These are phyloP conservation scores for Podospora bellae-mahoneyi DNA, from an alignment of 495 filamentous ascomycete species.

Conservation along the genomic window DNA sequence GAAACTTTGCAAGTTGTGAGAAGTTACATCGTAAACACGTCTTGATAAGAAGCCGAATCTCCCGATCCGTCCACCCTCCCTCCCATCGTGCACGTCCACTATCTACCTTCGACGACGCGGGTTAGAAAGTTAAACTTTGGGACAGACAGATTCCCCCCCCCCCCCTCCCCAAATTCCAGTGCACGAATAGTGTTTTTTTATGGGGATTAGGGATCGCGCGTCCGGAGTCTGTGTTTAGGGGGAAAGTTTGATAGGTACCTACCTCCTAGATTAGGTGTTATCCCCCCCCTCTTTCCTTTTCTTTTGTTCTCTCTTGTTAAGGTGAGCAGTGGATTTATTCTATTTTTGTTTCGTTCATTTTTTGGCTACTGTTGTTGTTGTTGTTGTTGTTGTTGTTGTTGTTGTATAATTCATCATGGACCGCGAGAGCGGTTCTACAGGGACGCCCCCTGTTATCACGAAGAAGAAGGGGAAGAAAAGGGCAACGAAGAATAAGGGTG, in stretches of 20 bases:
- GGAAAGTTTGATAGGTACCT: background rate
- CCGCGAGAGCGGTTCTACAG: too few relatives aligned
- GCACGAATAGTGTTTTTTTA: background rate
- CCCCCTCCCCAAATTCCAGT: background rate
- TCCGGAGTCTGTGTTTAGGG: background rate
- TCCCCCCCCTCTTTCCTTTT: background rate
- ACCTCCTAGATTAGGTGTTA: background rate
- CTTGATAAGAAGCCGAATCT: background rate
- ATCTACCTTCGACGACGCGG: background rate
- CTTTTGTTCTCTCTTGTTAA: background rate
- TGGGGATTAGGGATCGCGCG: background rate
- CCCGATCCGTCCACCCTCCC: background rate
- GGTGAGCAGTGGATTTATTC: conserved; percentile 10
- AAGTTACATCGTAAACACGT: background rate
- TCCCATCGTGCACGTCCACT: too few relatives aligned
- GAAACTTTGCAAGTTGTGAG: too few relatives aligned
- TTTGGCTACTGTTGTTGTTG: background rate
- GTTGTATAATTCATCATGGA: background rate
- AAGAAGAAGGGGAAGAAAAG: conserved; percentile 18
- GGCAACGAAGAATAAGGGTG: background rate
- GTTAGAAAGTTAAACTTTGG: background rate
- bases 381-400: background rate
- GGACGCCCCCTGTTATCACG: conserved; percentile 11
- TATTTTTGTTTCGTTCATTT: background rate
- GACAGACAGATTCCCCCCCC: too few relatives aligned